Percentiles rank a stretch among this genome's conserved stretches.
Evolutionary conservation across 441 rosid genomes (phyloP).

Genomic region (Croton laevigatus): DNA sequence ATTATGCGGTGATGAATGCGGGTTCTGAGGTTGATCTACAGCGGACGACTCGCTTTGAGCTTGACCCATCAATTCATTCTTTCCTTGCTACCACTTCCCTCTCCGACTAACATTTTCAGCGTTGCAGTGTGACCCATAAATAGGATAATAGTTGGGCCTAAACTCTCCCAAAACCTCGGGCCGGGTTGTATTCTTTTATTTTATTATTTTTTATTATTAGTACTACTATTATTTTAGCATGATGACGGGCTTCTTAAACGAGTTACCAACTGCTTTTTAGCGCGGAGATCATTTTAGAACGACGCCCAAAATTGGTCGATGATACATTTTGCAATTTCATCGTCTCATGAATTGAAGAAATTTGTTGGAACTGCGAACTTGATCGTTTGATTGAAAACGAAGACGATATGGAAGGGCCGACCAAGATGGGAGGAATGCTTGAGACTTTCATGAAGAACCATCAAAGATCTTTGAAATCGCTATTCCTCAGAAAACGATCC

Average conservation of each 20-base stretch:
- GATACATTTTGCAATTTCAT: not conserved
- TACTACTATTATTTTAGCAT: too few relatives aligned
- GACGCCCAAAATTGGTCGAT: not conserved
- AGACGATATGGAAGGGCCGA: conserved; percentile 24
- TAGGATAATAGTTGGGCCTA: too few relatives aligned
- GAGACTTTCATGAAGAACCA: conserved; percentile 61
- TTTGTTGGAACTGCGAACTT: not conserved
- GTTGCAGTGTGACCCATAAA: too few relatives aligned
- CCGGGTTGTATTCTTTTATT: too few relatives aligned
- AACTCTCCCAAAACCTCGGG: too few relatives aligned
- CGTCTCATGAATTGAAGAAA: not conserved
- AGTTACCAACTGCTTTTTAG: too few relatives aligned
- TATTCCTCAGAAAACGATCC: conserved; percentile 57
- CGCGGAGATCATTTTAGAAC: too few relatives aligned
- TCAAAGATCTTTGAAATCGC: conserved; percentile 55
- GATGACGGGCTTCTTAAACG: too few relatives aligned
- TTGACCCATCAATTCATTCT: conserved; percentile 52
- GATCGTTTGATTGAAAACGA: not conserved
- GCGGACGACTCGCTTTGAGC: conserved; percentile 41
- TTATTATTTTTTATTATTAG: too few relatives aligned
- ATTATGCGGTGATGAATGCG: conserved; percentile 15
- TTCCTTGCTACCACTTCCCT: not conserved
- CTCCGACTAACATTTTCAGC: too few relatives aligned
- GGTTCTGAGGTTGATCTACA: conserved; percentile 22
- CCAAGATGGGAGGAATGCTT: conserved; percentile 37